A percentile compares a stretch with the other conserved stretches of the same genome.
Evolutionary conservation across 805 yeast species (phyloP).

Genomic region (Yamadazyma endophytica): DNA sequence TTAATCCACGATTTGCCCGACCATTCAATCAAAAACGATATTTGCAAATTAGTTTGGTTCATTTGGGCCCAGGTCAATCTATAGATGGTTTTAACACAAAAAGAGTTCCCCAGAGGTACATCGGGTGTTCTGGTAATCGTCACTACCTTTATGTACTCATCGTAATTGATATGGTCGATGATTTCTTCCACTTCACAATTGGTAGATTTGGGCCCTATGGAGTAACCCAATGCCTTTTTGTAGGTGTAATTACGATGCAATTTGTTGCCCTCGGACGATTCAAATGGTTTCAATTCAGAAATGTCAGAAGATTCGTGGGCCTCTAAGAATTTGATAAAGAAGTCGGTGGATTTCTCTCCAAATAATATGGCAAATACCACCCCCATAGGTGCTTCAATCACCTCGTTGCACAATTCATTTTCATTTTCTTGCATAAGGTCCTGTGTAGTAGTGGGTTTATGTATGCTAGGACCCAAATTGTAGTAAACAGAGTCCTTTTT

Average conservation of each 20-base stretch:
- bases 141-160: constrained; percentile 54
- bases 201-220: constrained; percentile 93
- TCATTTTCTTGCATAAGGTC: constrained; percentile 22
- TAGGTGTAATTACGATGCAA: constrained; percentile 58
- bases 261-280: constrained; percentile 29
- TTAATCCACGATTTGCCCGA: constrained; percentile 90
- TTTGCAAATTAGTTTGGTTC: constrained; percentile 54
- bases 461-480: constrained; percentile 64
- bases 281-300: constrained; percentile 32
- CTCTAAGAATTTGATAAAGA: constrained; percentile 35
- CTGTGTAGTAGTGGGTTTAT: constrained; percentile 49
- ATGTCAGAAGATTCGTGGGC: constrained; percentile 46
- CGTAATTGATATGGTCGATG: constrained; percentile 51
- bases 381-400: constrained; percentile 72
- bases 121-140: constrained; percentile 79
- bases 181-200: constrained; percentile 62
- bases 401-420: constrained; percentile 46
- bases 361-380: constrained; percentile 65
- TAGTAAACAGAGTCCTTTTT: constrained; percentile 35
- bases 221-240: constrained; percentile 67
- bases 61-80: constrained; percentile 69
- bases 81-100: constrained; percentile 70
- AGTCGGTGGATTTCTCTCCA: constrained; percentile 49
- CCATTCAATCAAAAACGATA: constrained; percentile 86
- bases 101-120: constrained; percentile 88